Base-by-base conservation (phyloP, 73 alveolate genomes). In the Effrenium voratum region DNA sequence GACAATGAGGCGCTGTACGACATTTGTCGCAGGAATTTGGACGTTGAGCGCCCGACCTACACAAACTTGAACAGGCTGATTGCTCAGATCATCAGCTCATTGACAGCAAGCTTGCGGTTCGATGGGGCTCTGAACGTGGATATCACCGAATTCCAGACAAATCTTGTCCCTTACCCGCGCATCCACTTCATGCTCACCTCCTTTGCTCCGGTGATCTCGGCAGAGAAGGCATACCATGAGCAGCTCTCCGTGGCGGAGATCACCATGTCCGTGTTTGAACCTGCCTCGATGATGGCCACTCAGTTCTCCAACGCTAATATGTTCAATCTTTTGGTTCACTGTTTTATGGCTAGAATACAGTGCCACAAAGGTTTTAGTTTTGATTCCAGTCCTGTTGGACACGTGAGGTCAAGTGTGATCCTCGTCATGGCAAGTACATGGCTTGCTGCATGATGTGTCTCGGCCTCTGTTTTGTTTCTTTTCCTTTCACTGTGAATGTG, bases 11-110 rank as follows among this genome's bases (percentile, higher is more conserved):
- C n/a, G n/a, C n/a, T n/a, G n/a, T n/a, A n/a, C n/a, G n/a, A n/a
- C n/a, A n/a, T n/a, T n/a, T n/a, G n/a, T 99, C 98, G 99, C 98
- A 99, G 99, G 94, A 96, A 99, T 90, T 99, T 99, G 60, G 99
- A 99, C 91, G 99, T 99, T 98, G 99, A 99, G 98, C 97, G 99
- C 91, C 99, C 99, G 84, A 99, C 99, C 60, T 99, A 99, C 99
- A 99, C 99, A 52, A 99, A 99, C 98, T 93, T 99, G 77, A 99
- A 99, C 96, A 99, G 99, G 79, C 79, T 99, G 83, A 99, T 99
- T 73, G 99, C 99, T 32, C 99, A 99, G 99, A 99, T n/a, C n/a
- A n/a, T n/a, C n/a, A n/a, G n/a, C n/a, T n/a, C n/a, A n/a, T n/a
- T n/a, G n/a, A n/a, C n/a, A n/a, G n/a, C n/a, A n/a, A n/a, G n/a